Base-by-base conservation (phyloP, 1,284 basidiomycete species). In the Boletus nobilissimus region DNA sequence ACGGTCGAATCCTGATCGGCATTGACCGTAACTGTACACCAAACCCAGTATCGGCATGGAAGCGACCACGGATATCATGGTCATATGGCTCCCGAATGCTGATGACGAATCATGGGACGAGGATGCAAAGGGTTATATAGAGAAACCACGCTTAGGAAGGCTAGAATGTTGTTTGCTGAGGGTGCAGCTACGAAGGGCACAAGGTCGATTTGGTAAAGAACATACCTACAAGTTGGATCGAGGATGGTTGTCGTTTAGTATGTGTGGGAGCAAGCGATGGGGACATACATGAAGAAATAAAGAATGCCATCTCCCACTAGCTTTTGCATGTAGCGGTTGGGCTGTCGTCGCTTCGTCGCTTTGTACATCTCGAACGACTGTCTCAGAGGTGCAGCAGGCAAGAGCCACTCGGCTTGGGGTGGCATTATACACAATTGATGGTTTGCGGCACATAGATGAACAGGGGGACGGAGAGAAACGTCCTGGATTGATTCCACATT, bases 401-500 rank as follows among this genome's bases (percentile, higher is more conserved):
- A 48, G 46, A 48, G 24, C 46, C 46, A 48, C 22, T 48, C 46
- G 46, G n/a, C n/a, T n/a, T 24, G 46, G 46, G 46, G 46, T 48
- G 22, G 46, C 46, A 48, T 48, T 48, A 24, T 48, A 48, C 46
- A 48, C 46, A 24, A 48, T n/a, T n/a, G n/a, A n/a, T n/a, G n/a
- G n/a, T 32, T 63, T 64, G 70, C 22, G 40, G 29, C 32, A 36
- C 26, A 34, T 51, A 74, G 26, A 74, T 29, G 19, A 36, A 39
- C 24, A 74, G 22, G 38, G 72, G 73, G n/a, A 51, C 4, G 19
- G 7, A 63, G 10, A 81, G 64, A 5, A 81, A 65, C 9, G 8
- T 40, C 24, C 40, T 80, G 11, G 80, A 80, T 62, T 39, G 74
- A n/a, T n/a, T n/a, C n/a, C n/a, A n/a, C n/a, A n/a, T n/a, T n/a